Conservation (phyloP, 495 filamentous ascomycete species). For the Podospora comata region DNA sequence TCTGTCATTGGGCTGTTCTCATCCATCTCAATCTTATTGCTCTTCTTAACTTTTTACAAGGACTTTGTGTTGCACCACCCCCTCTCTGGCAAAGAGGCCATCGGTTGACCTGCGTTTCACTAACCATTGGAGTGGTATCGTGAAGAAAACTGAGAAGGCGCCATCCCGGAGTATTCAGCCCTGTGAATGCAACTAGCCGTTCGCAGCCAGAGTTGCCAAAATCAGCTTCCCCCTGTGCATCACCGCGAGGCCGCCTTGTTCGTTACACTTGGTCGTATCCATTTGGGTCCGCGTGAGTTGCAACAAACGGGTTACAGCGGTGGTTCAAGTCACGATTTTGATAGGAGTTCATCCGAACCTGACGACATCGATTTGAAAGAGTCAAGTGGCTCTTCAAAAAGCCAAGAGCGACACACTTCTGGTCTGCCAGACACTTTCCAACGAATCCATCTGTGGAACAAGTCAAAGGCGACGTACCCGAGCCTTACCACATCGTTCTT, state of each 20-base stretch:
- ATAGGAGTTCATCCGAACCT: not conserved
- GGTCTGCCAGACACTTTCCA: not conserved
- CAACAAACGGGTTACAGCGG: not conserved
- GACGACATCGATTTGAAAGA: not conserved
- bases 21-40: not conserved
- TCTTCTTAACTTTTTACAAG: not conserved
- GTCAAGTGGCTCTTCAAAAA: not conserved
- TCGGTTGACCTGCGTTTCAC: not conserved
- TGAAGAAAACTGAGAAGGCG: not conserved
- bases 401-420: not conserved
- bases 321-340: no score
- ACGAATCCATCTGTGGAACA: not conserved
- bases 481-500: not conserved
- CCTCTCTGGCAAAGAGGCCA: not conserved
- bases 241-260: not conserved
- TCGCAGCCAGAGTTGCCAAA: constrained; percentile 16
- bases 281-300: not conserved
- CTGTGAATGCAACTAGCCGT: constrained; percentile 28
- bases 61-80: not conserved
- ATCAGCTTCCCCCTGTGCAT: not conserved
- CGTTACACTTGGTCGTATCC: not conserved
- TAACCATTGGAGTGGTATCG: not conserved
- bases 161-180: constrained; percentile 11
- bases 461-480: not conserved
- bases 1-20: not conserved